These are phyloP conservation scores for Capronia coronata DNA, from an alignment of 2,329 filamentous ascomycete species.

Conservation along the genomic window DNA sequence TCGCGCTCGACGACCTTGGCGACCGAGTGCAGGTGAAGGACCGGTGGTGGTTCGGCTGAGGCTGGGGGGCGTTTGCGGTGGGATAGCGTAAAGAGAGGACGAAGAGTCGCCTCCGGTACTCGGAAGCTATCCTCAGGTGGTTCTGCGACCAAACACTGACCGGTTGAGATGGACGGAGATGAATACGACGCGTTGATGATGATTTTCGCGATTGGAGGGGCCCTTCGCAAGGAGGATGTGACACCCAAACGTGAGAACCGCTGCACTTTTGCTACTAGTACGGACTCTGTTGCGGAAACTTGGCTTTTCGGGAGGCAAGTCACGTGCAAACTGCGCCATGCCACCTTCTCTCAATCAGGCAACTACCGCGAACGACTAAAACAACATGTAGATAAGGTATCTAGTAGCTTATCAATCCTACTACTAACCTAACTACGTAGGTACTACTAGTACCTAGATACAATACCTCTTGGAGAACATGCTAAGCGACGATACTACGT, in stretches of 20 bases:
- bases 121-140: constrained; percentile 21
- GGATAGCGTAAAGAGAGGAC: constrained; percentile 23
- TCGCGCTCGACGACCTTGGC: constrained; percentile 33
- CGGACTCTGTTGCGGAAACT: neutral
- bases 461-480: neutral
- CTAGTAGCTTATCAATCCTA: too few species aligned
- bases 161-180: constrained; percentile 23
- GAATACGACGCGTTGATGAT: constrained; percentile 27
- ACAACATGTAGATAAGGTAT: too few species aligned
- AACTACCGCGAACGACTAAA: neutral
- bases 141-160: constrained; percentile 11
- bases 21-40: constrained; percentile 16
- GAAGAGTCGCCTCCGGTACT: constrained; percentile 19
- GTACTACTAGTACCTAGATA: neutral
- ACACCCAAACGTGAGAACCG: constrained; percentile 1
- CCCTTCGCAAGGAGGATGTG: constrained; percentile 3
- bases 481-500: too few species aligned
- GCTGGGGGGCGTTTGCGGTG: constrained; percentile 13
- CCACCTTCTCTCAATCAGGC: neutral
- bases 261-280: neutral
- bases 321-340: neutral
- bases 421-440: too few species aligned
- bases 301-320: neutral
- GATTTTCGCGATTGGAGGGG: constrained; percentile 19
- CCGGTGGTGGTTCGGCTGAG: constrained; percentile 12